A percentile compares a stretch with the other conserved stretches of the same genome.
Evolutionary conservation across 2,329 filamentous ascomycete genomes (phyloP).

Genomic region (Purpureocillium lavendulum): DNA sequence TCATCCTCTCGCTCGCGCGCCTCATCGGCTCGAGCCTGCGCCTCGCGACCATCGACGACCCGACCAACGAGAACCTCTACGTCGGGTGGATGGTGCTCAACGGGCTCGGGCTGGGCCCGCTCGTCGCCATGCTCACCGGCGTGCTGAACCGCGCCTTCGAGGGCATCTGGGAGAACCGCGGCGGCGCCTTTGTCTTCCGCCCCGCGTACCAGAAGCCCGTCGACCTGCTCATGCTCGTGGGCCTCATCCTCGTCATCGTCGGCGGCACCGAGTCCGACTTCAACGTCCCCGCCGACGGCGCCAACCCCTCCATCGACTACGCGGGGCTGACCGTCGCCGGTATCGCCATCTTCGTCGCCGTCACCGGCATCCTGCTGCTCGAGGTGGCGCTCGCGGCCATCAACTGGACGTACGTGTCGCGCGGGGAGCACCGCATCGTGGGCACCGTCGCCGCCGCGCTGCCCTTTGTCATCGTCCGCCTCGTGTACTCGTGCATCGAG

Average conservation of each 20-base stretch:
- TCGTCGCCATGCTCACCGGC: slow-evolving; percentile 34
- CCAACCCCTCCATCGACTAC: slow-evolving; percentile 16
- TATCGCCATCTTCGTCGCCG: slow-evolving; percentile 20
- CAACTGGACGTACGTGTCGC: slow-evolving; percentile 27
- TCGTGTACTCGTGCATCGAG: slow-evolving; percentile 19
- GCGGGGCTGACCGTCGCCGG: slow-evolving; percentile 17
- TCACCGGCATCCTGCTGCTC: slow-evolving; percentile 31
- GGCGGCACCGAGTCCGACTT: slow-evolving; percentile 20
- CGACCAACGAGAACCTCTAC: slow-evolving; percentile 30
- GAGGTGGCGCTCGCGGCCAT: slow-evolving; percentile 28
- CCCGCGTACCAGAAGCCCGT: slow-evolving; percentile 24
- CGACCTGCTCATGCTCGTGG: slow-evolving; percentile 33
- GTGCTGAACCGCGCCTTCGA: slow-evolving; percentile 30
- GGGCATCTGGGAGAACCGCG: slow-evolving; percentile 31
- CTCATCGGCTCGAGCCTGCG: slow-evolving; percentile 44
- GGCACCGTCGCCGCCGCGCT: slow-evolving; percentile 27
- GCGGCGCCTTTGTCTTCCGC: slow-evolving; percentile 17
- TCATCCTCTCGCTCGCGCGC: slow-evolving; percentile 49
- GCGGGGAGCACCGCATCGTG: slow-evolving; percentile 48
- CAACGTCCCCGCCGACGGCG: slow-evolving; percentile 8
- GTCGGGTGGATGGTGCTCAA: slow-evolving; percentile 23
- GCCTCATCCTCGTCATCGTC: slow-evolving; percentile 22
- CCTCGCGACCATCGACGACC: slow-evolving; percentile 36
- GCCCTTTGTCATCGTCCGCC: slow-evolving; percentile 23
- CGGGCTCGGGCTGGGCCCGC: slow-evolving; percentile 28